phyloP scores from a whole-genome alignment of 1,284 basidiomycete genomes.

The Heliocybe sulcata region DNA sequence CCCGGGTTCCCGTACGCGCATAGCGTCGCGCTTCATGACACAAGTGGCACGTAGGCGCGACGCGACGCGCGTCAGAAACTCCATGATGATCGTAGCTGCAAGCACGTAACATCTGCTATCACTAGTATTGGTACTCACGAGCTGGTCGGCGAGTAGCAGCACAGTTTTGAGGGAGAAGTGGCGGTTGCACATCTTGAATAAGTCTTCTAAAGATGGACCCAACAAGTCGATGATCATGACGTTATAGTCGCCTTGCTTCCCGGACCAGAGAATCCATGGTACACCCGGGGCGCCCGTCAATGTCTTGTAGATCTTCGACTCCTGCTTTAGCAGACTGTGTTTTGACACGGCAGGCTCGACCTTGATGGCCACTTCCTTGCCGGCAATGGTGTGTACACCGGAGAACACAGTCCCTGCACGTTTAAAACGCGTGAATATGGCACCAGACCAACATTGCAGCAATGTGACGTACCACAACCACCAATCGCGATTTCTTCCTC shows the following conservation, averaged over 20 bases:
- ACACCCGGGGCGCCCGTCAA: constrained; percentile 92
- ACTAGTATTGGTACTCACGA: constrained; percentile 45
- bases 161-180: constrained; percentile 93
- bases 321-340: constrained; percentile 84
- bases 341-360: constrained; percentile 83
- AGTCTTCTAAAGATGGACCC: constrained; percentile 88
- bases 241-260: constrained; percentile 92
- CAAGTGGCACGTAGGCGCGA: neutral
- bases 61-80: neutral
- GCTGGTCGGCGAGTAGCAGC: constrained; percentile 85
- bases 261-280: constrained; percentile 94
- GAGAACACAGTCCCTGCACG: constrained; percentile 82
- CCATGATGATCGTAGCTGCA: neutral
- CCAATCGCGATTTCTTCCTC: constrained; percentile 95
- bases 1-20: neutral
- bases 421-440: neutral
- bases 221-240: constrained; percentile 96
- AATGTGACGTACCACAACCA: constrained; percentile 69
- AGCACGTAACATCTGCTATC: neutral
- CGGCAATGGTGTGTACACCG: constrained; percentile 92
- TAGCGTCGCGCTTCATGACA: neutral
- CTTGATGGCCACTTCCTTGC: constrained; percentile 97
- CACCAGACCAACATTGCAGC: neutral
- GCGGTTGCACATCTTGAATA: constrained; percentile 93
- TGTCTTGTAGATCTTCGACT: constrained; percentile 88